Evolutionary conservation across 192 early-diverging fungal genomes (phyloP).

Genomic region (Ambispora gerdemannii): DNA sequence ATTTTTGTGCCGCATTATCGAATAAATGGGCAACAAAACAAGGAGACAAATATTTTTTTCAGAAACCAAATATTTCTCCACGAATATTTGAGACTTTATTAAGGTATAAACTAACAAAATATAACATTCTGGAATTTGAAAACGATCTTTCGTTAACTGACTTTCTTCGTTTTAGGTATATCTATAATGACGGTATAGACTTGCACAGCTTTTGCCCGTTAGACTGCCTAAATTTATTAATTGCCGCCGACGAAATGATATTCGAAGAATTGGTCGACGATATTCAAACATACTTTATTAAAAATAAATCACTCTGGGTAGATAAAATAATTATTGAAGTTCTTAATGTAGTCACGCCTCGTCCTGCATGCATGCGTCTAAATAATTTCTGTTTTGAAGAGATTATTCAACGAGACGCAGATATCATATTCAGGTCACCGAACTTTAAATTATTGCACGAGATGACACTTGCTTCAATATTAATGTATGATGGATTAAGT

Average conservation of each 20-base stretch:
- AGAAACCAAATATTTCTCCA: not conserved
- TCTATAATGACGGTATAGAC: not conserved
- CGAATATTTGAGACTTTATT: not conserved
- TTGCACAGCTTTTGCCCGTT: not conserved
- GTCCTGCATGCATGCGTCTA: not conserved
- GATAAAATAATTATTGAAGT: not conserved
- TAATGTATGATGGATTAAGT: not conserved
- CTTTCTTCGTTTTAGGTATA: not conserved
- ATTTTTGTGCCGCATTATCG: constrained; percentile 8
- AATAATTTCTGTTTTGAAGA: not conserved
- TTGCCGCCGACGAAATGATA: not conserved
- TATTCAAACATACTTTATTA: not conserved
- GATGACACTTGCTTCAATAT: not conserved
- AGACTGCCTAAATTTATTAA: not conserved
- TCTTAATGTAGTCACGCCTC: not conserved
- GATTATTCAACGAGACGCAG: not conserved
- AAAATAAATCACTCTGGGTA: not conserved
- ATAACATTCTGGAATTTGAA: not conserved
- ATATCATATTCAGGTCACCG: not conserved
- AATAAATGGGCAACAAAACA: not conserved
- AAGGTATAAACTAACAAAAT: not conserved
- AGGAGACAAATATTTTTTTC: not conserved
- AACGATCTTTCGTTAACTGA: not conserved
- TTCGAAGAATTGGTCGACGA: not conserved
- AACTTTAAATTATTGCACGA: not conserved